Evolutionary conservation across 805 yeast species (phyloP), one percentile per base, ranked within the genome.

Genomic region (Tetrapisispora taiwanensis): DNA sequence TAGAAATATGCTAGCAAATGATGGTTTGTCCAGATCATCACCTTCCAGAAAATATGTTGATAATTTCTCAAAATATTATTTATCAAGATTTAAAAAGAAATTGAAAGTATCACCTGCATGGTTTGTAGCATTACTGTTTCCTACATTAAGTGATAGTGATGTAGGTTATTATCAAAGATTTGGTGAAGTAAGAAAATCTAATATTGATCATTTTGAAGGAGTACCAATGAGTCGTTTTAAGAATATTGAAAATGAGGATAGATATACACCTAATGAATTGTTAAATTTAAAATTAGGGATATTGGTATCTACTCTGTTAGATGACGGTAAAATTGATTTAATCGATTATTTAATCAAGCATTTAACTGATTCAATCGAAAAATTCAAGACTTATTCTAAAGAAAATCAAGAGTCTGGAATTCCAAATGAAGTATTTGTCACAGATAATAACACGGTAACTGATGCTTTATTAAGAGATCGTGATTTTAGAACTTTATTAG

Each of bases 61-160:
- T 31, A 75, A 78, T 38, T 79, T 90, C 52, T 65, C 84, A 30
- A 69, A 71, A 19, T 78, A 80, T 52, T 87, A 72, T 52, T 76
- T 86, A 76, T 72, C 74, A 44, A 74, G 74, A 49, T 69, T 79
- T 53, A 75, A 67, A 39, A 65, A 62, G 55, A 72, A 65, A 47
- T 67, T 71, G 45, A 69, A 62, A 19, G 70, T 59, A 52, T 73
- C 79, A 49, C 89, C 75, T 39, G 67, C 72, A 43, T 72, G 72
- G 54, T 78, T 60, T 49, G 66, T 75, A 6, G 95, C 87, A 54
- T 54, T 90, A 3, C 64, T 87, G 42, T 85, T 86, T 57, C 75
- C 84, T 36, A 68, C 80, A 52, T 49, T 68, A 48, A 75, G 58
- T 62, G 77, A 68, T 54, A 65, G 62, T 18, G 72, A 59, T 48